These are phyloP conservation scores for Talaromyces trachyspermus DNA, from an alignment of 495 filamentous ascomycete genomes.

Conservation along the genomic window DNA sequence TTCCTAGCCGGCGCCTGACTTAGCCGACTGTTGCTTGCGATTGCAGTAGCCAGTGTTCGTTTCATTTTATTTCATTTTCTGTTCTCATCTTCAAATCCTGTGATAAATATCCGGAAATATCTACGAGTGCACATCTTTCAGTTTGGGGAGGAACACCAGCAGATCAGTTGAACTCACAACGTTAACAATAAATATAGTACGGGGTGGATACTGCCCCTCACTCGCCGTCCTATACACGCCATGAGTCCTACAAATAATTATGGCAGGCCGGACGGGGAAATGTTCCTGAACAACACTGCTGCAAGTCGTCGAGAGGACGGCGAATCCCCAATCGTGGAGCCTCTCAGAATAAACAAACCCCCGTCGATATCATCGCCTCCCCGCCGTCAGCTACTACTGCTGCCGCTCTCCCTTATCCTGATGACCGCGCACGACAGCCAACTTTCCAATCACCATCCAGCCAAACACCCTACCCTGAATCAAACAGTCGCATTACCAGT, in stretches of 20 bases:
- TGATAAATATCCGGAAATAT: no score
- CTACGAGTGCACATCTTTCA: no score
- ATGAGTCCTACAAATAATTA: constrained; percentile 33
- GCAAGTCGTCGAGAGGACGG: constrained; percentile 35
- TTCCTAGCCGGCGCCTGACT: constrained; percentile 3
- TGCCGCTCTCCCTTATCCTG: constrained; percentile 65
- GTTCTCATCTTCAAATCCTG: no score
- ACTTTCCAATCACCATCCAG: constrained; percentile 20
- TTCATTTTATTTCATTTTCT: no score
- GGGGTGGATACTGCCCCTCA: no score
- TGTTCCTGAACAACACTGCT: constrained; percentile 53
- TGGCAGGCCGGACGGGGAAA: constrained; percentile 62
- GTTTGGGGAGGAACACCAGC: no score
- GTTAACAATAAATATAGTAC: no score
- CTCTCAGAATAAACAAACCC: constrained; percentile 77
- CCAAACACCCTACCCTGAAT: constrained; percentile 41
- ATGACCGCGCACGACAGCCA: constrained; percentile 52
- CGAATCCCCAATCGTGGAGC: constrained; percentile 70
- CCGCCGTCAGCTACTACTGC: constrained; percentile 28
- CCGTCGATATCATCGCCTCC: constrained; percentile 45
- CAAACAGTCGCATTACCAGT: constrained; percentile 22
- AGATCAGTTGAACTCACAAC: no score
- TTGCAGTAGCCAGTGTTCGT: no score
- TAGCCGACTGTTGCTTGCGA: no score
- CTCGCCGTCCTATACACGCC: constrained; percentile 11